phyloP scores from a whole-genome alignment of 1,284 basidiomycete species.

The Malassezia dermatis region DNA sequence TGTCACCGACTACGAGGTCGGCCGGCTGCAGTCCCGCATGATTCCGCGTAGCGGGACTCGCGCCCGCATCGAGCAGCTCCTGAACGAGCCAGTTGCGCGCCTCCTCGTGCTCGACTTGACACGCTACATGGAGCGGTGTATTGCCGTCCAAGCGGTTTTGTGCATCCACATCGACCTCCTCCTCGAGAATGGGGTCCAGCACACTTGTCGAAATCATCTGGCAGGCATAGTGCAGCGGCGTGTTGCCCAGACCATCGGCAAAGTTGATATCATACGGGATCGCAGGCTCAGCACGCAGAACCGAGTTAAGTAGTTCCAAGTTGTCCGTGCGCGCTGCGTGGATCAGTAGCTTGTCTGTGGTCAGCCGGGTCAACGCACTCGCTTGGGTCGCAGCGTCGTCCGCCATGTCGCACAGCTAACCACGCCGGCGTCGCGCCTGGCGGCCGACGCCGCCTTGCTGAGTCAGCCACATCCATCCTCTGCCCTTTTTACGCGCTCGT shows the following conservation, averaged over 20 bases:
- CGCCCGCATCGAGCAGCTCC: slow-evolving; percentile 40
- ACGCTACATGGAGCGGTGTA: slow-evolving; percentile 73
- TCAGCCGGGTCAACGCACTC: not conserved
- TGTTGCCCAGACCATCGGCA: slow-evolving; percentile 37
- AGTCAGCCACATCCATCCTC: slow-evolving; percentile 2
- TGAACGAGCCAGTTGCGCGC: slow-evolving; percentile 52
- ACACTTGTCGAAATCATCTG: slow-evolving; percentile 27
- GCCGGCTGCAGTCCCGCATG: slow-evolving; percentile 36
- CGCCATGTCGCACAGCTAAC: slow-evolving; percentile 3
- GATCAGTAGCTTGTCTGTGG: slow-evolving; percentile 30
- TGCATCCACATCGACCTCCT: slow-evolving; percentile 67
- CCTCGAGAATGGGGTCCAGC: slow-evolving; percentile 34
- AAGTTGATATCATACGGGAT: slow-evolving; percentile 33
- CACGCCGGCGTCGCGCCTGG: not conserved
- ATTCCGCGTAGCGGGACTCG: slow-evolving; percentile 31
- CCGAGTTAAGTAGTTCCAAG: slow-evolving; percentile 28
- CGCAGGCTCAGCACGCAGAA: slow-evolving; percentile 21
- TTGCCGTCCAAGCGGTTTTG: slow-evolving; percentile 63
- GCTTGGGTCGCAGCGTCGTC: slow-evolving; percentile 5
- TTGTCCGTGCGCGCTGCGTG: slow-evolving; percentile 39
- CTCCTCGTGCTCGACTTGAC: slow-evolving; percentile 57
- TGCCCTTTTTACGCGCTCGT: not conserved
- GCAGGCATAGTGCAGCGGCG: slow-evolving; percentile 42
- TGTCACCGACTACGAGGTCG: slow-evolving; percentile 26
- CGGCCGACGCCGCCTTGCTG: not conserved